Percentiles rank a stretch among this genome's conserved stretches.
Evolutionary conservation across 768 basidiomycete species (phyloP).

Genomic region (Tulasnella calospora): DNA sequence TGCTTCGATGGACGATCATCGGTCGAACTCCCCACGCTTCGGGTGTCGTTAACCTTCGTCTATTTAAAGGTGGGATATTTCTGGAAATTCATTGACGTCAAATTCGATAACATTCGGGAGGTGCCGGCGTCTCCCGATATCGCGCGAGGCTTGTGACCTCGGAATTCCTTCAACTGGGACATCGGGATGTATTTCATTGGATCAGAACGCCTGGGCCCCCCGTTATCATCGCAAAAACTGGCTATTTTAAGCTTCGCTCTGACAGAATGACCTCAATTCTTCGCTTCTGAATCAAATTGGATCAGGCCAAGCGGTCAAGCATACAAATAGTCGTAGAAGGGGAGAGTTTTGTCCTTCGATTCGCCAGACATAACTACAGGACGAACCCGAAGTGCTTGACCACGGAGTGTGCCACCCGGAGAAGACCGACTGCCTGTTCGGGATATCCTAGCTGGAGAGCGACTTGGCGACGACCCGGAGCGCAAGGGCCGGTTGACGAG

Average conservation of each 20-base stretch:
- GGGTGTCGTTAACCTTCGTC: not conserved
- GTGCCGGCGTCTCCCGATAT: not conserved
- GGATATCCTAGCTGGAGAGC: not conserved
- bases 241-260: not conserved
- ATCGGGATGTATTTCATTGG: too few relatives aligned
- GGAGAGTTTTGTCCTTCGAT: not conserved
- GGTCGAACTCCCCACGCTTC: not conserved
- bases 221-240: not conserved
- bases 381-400: not conserved
- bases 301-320: not conserved
- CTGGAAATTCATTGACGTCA: not conserved
- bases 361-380: not conserved
- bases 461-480: constrained; percentile 22
- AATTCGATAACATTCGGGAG: not conserved
- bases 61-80: not conserved
- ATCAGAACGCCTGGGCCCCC: too few relatives aligned
- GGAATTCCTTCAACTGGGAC: not conserved
- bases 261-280: not conserved
- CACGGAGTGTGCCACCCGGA: not conserved
- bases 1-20: not conserved
- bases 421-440: not conserved
- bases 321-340: constrained; percentile 13
- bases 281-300: not conserved
- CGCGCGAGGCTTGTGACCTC: not conserved
- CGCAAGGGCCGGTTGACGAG: not conserved